Evolutionary conservation across 495 filamentous ascomycete genomes (phyloP), one percentile per base, ranked within the genome.

Genomic region (Penicillium diatomitis): DNA sequence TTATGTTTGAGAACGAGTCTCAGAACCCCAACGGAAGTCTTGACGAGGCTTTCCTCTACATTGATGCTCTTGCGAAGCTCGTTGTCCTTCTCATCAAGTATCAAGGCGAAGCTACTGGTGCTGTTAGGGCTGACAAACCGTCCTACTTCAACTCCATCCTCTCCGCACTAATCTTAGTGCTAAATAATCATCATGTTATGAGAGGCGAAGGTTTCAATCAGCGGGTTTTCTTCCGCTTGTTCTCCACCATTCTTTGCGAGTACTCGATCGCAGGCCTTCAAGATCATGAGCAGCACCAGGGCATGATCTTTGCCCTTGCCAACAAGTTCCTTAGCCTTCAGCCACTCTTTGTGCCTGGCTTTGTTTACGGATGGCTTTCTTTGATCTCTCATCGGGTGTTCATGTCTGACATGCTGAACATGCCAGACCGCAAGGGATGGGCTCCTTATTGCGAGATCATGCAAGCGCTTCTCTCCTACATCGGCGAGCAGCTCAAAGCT

Each of bases 31-130:
- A 73, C 42, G 82, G 77, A 38, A 81, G 66, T 53, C 66, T 77
- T n/a, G 78, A 82, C 31, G 84, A 89, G 41, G 80, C 79, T 2
- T 96, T 86, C 62, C 70, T 86, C 31, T 74, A 84, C 30, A 78
- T 87, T 45, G 92, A 99, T 65, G 84, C 86, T n/a, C 75, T 99
- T 37, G 87, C 83, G n/a, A 88, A 85, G 60, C 75, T 99, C 39
- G 76, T 94, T 36, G 70, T 86, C 28, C 71, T 82, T 30, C 79
- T 97, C 28, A 80, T 90, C 51, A 82, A 79, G 61, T 81, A 76
- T 62, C 82, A 86, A 54, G 77, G 74, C 10, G 80, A 84, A 55
- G 66, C 62, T 32, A 63, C 79, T 41, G 78, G 76, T 8, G 77
- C 82, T 41, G 75, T 76, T 32, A 78, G 77, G 51, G 65, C 70